A percentile compares a stretch with the other conserved stretches of the same genome.
phyloP scores from a whole-genome alignment of 2,329 filamentous ascomycete genomes.

The Cordyceps cicadae region DNA sequence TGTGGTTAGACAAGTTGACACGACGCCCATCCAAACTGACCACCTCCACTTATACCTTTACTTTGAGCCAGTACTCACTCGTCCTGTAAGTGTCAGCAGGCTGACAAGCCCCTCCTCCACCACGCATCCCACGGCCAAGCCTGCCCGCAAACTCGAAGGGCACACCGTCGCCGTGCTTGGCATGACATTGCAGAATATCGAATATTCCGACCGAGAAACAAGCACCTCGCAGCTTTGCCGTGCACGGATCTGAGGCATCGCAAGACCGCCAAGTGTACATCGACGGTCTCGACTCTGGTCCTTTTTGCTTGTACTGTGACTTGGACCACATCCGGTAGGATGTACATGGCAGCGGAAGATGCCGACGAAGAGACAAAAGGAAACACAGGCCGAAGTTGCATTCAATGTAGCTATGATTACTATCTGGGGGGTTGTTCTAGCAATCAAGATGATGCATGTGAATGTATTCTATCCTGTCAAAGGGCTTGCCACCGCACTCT shows the following conservation, averaged over 20 bases:
- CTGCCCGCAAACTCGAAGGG: not conserved
- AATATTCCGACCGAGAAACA: not conserved
- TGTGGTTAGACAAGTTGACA: not conserved
- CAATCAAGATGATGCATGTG: not conserved
- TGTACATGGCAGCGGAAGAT: not conserved
- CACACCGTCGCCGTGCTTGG: not conserved
- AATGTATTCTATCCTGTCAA: not conserved
- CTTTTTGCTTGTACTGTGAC: not conserved
- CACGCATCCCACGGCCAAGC: not conserved
- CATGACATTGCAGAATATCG: not conserved
- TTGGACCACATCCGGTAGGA: not conserved
- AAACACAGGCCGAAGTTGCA: not conserved
- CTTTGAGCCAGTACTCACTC: no score
- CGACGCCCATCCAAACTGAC: no score
- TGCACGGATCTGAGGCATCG: not conserved
- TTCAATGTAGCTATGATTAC: not conserved
- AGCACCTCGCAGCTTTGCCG: not conserved
- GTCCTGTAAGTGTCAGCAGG: no score
- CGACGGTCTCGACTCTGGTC: not conserved
- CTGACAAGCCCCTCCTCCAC: no score
- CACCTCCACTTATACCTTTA: no score
- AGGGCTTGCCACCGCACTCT: not conserved
- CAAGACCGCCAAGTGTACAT: not conserved
- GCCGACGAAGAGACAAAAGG: not conserved
- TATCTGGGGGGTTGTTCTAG: not conserved